A percentile compares a stretch with the other conserved stretches of the same genome.
Conservation (phyloP, 2,329 filamentous ascomycete genomes). For the Alternaria rosae region DNA sequence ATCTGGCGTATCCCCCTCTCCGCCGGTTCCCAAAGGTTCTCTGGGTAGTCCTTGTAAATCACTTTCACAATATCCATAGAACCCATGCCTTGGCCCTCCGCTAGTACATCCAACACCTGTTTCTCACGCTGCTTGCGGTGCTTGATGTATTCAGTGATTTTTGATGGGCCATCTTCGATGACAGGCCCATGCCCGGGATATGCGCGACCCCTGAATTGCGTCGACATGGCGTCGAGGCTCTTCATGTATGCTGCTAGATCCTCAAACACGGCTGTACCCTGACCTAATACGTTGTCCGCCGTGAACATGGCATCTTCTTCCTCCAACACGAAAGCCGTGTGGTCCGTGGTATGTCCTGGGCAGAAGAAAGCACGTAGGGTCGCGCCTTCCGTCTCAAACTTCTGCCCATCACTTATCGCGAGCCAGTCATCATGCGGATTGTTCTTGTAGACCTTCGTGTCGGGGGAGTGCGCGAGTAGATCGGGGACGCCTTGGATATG, state of each 20-base stretch:
- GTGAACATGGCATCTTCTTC: slow-evolving; percentile 87
- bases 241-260: slow-evolving; percentile 73
- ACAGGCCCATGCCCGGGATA: slow-evolving; percentile 91
- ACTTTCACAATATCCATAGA: slow-evolving; percentile 85
- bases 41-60: slow-evolving; percentile 82
- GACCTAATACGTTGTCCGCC: slow-evolving; percentile 86
- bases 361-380: slow-evolving; percentile 72
- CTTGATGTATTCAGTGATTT: slow-evolving; percentile 80
- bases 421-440: slow-evolving; percentile 60
- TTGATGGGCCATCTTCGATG: slow-evolving; percentile 73
- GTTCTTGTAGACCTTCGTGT: slow-evolving; percentile 71
- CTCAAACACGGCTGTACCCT: slow-evolving; percentile 87
- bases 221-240: slow-evolving; percentile 73
- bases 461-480: slow-evolving; percentile 69
- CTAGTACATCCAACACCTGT: slow-evolving; percentile 48
- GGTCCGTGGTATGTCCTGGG: slow-evolving; percentile 82
- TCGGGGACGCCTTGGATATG: slow-evolving; percentile 80
- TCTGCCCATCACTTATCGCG: slow-evolving; percentile 65
- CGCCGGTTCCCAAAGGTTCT: slow-evolving; percentile 77
- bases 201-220: slow-evolving; percentile 70
- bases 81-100: slow-evolving; percentile 62
- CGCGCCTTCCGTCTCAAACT: slow-evolving; percentile 65
- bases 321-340: slow-evolving; percentile 77
- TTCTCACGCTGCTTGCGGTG: slow-evolving; percentile 80
- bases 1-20: slow-evolving; percentile 80